Evolutionary conservation across 805 yeast genomes (phyloP).

Genomic region (Jamesozyma spencerorum): DNA sequence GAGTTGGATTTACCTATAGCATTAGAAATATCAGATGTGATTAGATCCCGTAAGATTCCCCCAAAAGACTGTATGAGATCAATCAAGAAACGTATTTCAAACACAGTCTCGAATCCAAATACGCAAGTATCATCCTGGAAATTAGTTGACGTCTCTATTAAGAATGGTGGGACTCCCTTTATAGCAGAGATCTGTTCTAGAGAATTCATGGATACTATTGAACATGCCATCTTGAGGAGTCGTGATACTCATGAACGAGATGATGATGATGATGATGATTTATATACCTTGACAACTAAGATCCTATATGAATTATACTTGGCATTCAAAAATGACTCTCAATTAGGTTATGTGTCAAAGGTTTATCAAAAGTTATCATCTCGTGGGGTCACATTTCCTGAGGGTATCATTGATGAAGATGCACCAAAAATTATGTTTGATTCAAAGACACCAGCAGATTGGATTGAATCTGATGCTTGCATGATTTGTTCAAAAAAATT

Average conservation of each 20-base stretch:
- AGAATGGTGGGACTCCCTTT: constrained; percentile 87
- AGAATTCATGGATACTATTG: constrained; percentile 77
- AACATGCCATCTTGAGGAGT: constrained; percentile 34
- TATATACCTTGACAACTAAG: constrained; percentile 51
- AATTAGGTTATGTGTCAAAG: constrained; percentile 53
- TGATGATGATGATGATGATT: constrained; percentile 34
- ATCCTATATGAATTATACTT: constrained; percentile 70
- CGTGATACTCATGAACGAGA: constrained; percentile 23
- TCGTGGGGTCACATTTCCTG: constrained; percentile 65
- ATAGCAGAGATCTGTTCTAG: constrained; percentile 68
- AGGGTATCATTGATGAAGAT: constrained; percentile 10
- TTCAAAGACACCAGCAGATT: constrained; percentile 89
- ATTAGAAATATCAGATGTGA: constrained; percentile 77
- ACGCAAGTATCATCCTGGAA: constrained; percentile 66
- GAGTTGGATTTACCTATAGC: constrained; percentile 70
- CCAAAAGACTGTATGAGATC: constrained; percentile 79
- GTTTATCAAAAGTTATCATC: constrained; percentile 49
- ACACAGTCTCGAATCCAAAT: constrained; percentile 61
- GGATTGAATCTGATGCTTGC: constrained; percentile 93
- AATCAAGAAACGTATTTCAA: constrained; percentile 63
- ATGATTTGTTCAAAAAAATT: constrained; percentile 84
- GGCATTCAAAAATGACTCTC: constrained; percentile 60
- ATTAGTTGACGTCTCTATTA: constrained; percentile 76
- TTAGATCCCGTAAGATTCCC: constrained; percentile 69
- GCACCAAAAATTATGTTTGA: constrained; percentile 51